phyloP scores from a whole-genome alignment of 768 basidiomycete species.

The Trametes punicea region DNA sequence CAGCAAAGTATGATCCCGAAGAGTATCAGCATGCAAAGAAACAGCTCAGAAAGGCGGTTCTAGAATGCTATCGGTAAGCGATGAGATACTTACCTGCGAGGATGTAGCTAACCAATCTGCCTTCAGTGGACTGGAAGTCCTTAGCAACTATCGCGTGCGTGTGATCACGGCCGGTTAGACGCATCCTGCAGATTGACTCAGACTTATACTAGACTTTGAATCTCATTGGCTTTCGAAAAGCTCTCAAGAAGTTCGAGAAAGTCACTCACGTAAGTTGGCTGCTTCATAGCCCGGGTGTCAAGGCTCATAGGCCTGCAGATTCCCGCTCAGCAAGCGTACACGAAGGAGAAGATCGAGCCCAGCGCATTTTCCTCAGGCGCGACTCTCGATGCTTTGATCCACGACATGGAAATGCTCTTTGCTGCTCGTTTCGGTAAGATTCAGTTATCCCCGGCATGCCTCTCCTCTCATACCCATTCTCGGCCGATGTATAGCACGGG shows the following conservation, averaged over 20 bases:
- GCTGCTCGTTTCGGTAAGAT: slow-evolving; percentile 74
- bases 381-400: slow-evolving; percentile 62
- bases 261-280: slow-evolving; percentile 51
- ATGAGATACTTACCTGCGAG: neutral
- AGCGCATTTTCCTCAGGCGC: slow-evolving; percentile 65
- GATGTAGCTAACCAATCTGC: neutral
- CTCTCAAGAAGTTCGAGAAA: slow-evolving; percentile 84
- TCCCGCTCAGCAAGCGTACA: slow-evolving; percentile 71
- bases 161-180: neutral
- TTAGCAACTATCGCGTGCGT: slow-evolving; percentile 86
- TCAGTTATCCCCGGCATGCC: no score
- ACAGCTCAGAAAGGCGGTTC: slow-evolving; percentile 75
- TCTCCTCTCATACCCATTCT: no score
- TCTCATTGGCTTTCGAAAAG: slow-evolving; percentile 85
- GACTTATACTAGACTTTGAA: slow-evolving; percentile 33
- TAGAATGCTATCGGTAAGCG: slow-evolving; percentile 78
- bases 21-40: slow-evolving; percentile 84
- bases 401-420: slow-evolving; percentile 74
- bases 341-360: slow-evolving; percentile 71
- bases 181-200: neutral
- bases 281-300: neutral
- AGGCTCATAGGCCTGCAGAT: slow-evolving; percentile 41
- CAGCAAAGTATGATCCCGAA: slow-evolving; percentile 50
- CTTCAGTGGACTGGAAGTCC: slow-evolving; percentile 67
- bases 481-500: slow-evolving; percentile 55